A percentile compares a stretch with the other conserved stretches of the same genome.
Evolutionary conservation across 768 basidiomycete genomes (phyloP).

Genomic region (Suillus paluster): DNA sequence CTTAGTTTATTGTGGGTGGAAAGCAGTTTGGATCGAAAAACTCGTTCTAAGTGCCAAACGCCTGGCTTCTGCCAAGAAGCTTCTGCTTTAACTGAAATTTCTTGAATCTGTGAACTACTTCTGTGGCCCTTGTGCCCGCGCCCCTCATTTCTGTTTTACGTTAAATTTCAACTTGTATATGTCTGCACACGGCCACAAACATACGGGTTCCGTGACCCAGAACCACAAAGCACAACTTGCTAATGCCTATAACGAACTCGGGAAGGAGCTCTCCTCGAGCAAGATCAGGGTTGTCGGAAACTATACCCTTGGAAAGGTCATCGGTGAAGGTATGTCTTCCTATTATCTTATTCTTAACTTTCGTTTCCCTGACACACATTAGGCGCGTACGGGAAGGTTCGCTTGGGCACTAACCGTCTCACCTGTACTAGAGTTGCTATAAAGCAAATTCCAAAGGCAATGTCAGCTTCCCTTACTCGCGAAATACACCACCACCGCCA

Average conservation of each 20-base stretch:
- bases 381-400: constrained; percentile 97
- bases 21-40: background rate
- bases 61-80: background rate
- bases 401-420: constrained; percentile 91
- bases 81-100: constrained; percentile 11
- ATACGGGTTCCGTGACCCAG: constrained; percentile 62
- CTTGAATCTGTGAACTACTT: constrained; percentile 25
- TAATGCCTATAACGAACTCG: constrained; percentile 96
- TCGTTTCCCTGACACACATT: constrained; percentile 14
- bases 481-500: constrained; percentile 99
- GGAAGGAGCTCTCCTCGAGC: constrained; percentile 90
- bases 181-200: constrained; percentile 62
- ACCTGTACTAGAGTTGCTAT: constrained; percentile 93
- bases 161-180: constrained; percentile 41
- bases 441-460: constrained; percentile 96
- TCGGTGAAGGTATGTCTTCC: constrained; percentile 81
- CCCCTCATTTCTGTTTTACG: constrained; percentile 36
- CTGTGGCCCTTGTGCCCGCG: constrained; percentile 39
- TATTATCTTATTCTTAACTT: background rate
- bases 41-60: background rate
- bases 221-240: constrained; percentile 90
- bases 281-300: constrained; percentile 93
- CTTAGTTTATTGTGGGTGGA: background rate
- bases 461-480: constrained; percentile 89
- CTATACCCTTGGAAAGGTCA: constrained; percentile 91